Evolutionary conservation across 257 asterid species (phyloP).

Genomic region (Schizonepeta tenuifolia): DNA sequence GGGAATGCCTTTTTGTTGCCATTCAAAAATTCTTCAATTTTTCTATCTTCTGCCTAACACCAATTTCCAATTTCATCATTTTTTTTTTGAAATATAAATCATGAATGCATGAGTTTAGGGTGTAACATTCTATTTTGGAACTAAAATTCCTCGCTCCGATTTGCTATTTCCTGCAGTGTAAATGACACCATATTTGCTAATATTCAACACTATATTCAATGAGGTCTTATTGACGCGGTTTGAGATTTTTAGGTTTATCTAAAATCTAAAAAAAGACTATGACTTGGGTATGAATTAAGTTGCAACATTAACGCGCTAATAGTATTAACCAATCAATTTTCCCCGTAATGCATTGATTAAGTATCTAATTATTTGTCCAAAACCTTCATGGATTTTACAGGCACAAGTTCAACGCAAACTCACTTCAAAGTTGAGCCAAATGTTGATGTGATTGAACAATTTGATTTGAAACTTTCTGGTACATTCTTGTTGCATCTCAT

Average conservation of each 20-base stretch:
- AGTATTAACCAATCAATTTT: neutral
- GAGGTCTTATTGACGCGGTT: neutral
- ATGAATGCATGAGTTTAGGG: slow-evolving; percentile 24
- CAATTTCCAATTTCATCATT: slow-evolving; percentile 7
- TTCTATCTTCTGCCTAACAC: slow-evolving; percentile 40
- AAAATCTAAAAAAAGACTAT: neutral
- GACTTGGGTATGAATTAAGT: neutral
- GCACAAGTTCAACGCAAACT: neutral
- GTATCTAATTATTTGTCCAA: neutral
- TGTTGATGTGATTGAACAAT: neutral
- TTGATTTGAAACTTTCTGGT: neutral
- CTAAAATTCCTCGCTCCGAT: slow-evolving; percentile 8
- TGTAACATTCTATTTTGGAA: slow-evolving; percentile 24
- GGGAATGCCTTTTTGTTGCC: slow-evolving; percentile 36
- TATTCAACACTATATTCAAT: slow-evolving; percentile 1
- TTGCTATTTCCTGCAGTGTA: neutral
- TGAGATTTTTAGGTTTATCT: neutral
- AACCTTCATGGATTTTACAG: neutral
- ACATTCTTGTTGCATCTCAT: neutral
- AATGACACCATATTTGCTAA: slow-evolving; percentile 7
- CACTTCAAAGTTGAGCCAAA: neutral
- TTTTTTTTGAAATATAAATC: neutral
- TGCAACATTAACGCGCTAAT: neutral
- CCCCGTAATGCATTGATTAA: neutral
- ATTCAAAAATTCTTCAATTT: slow-evolving; percentile 15